Conservation (phyloP, 176 grass and related monocot genomes). For the Ampelocalamus luodianensis region DNA sequence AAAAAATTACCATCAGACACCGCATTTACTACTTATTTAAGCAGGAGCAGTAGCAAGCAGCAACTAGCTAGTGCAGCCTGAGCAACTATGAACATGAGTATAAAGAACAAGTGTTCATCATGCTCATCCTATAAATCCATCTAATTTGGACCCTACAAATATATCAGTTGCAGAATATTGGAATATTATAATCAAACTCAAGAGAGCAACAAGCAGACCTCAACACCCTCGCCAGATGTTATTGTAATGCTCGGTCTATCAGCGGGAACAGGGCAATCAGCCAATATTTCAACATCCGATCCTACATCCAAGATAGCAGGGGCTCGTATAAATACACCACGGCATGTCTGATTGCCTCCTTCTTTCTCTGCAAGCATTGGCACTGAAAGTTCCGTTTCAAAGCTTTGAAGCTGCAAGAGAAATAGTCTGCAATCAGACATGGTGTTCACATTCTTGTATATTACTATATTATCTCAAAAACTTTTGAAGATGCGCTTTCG, state of each 20-base stretch:
- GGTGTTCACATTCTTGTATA: constrained; percentile 16
- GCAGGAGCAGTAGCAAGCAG: background rate
- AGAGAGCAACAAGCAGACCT: constrained; percentile 53
- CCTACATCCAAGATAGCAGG: constrained; percentile 94
- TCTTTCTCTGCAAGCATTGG: constrained; percentile 81
- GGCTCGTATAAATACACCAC: constrained; percentile 93
- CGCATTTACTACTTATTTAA: background rate
- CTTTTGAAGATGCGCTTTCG: background rate
- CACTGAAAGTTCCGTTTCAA: constrained; percentile 81
- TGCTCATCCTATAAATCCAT: background rate
- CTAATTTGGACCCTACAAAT: background rate
- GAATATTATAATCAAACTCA: background rate
- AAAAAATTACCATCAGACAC: no score
- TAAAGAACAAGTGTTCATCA: constrained; percentile 1
- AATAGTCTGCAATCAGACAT: constrained; percentile 40
- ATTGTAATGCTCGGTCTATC: constrained; percentile 54
- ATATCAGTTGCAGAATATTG: background rate
- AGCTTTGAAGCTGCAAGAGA: constrained; percentile 88
- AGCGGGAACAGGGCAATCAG: constrained; percentile 72
- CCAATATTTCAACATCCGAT: constrained; percentile 79
- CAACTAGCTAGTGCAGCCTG: background rate
- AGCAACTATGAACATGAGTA: background rate
- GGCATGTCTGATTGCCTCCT: constrained; percentile 68
- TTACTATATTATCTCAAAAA: background rate
- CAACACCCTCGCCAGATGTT: constrained; percentile 45